These are phyloP conservation scores for Kregervanrija delftensis DNA, from an alignment of 805 yeast species.

Conservation along the genomic window DNA sequence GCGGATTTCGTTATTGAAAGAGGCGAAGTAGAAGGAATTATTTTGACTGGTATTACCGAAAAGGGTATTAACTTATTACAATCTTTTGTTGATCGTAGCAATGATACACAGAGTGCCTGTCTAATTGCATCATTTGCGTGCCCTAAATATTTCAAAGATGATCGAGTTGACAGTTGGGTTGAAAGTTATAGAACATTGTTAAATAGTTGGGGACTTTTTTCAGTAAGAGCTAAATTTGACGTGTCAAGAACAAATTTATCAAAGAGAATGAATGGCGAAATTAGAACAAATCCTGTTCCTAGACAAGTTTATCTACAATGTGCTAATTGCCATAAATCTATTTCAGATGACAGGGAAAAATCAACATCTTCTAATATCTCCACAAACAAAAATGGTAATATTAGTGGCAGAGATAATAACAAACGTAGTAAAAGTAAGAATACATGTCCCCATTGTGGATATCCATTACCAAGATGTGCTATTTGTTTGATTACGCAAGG, in stretches of 20 bases:
- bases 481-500: constrained; percentile 81
- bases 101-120: constrained; percentile 90
- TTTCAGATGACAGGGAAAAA: constrained; percentile 31
- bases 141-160: constrained; percentile 75
- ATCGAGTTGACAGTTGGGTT: constrained; percentile 73
- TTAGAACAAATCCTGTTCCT: constrained; percentile 46
- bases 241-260: constrained; percentile 67
- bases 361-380: constrained; percentile 1
- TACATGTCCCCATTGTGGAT: constrained; percentile 78
- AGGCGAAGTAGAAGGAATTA: constrained; percentile 89
- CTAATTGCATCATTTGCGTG: constrained; percentile 72
- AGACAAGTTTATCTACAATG: constrained; percentile 81
- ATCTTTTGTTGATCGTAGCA: constrained; percentile 78
- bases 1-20: constrained; percentile 62
- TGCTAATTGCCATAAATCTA: constrained; percentile 69
- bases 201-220: constrained; percentile 75
- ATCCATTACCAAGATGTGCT: constrained; percentile 84
- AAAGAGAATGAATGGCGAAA: constrained; percentile 39
- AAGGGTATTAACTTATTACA: constrained; percentile 75
- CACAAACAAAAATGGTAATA: neutral
- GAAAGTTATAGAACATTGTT: constrained; percentile 58
- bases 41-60: constrained; percentile 88
- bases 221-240: constrained; percentile 79
- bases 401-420: neutral
- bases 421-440: constrained; percentile 11